Evolutionary conservation across 805 yeast species (phyloP).

Genomic region (Kuraishia ogatae): DNA sequence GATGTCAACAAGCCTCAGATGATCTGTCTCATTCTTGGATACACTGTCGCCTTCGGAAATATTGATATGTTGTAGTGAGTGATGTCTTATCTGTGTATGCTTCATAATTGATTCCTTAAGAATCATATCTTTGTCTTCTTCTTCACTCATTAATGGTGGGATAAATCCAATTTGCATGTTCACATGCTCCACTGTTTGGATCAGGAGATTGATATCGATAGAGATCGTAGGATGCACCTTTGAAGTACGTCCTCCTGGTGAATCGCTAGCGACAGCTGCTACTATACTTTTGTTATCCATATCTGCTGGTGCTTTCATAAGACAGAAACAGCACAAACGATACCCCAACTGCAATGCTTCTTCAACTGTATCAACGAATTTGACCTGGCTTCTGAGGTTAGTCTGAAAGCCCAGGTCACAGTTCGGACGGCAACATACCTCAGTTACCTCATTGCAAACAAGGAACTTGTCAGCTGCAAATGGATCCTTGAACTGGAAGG

Average conservation of each 20-base stretch:
- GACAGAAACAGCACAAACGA: conserved; percentile 45
- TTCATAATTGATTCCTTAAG: conserved; percentile 10
- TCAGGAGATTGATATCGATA: conserved; percentile 35
- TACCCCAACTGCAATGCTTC: conserved; percentile 39
- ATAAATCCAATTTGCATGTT: conserved; percentile 52
- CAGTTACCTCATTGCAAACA: conserved; percentile 36
- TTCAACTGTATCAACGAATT: conserved; percentile 29
- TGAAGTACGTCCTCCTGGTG: conserved; percentile 8
- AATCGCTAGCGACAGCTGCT: conserved; percentile 2
- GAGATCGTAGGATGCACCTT: conserved; percentile 23
- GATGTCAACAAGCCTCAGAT: conserved; percentile 57
- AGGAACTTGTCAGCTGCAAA: conserved; percentile 51
- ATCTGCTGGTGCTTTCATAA: conserved; percentile 28
- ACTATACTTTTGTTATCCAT: conserved; percentile 9
- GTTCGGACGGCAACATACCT: conserved; percentile 57
- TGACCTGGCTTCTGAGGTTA: conserved; percentile 34
- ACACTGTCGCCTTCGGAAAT: conserved; percentile 13
- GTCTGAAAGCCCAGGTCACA: conserved; percentile 41
- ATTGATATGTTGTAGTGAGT: conserved; percentile 5
- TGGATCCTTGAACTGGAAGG: conserved; percentile 59
- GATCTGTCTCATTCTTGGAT: conserved; percentile 59
- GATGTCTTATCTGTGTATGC: conserved; percentile 2
- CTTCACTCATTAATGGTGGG: conserved; percentile 39
- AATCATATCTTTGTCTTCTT: conserved; percentile 26
- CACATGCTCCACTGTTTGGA: conserved; percentile 43